Conservation (phyloP, 495 filamentous ascomycete species). For the Podospora appendiculata region DNA sequence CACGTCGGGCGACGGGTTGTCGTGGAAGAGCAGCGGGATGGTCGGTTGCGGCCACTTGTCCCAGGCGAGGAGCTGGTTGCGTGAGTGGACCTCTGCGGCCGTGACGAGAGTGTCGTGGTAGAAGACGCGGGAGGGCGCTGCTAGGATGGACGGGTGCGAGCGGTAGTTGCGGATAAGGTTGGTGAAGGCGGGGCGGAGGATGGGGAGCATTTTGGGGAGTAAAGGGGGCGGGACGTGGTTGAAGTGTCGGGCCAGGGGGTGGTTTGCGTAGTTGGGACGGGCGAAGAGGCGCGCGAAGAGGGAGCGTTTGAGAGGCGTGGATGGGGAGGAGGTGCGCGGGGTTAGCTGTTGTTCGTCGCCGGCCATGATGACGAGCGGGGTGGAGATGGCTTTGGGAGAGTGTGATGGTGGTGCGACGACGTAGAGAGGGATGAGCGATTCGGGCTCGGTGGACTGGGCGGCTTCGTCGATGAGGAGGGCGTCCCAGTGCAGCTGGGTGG, state of each 20-base stretch:
- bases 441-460: constrained; percentile 49
- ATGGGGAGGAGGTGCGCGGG: constrained; percentile 35
- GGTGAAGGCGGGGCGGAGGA: constrained; percentile 40
- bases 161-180: constrained; percentile 54
- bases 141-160: constrained; percentile 49
- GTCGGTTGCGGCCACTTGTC: constrained; percentile 32
- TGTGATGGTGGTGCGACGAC: constrained; percentile 42
- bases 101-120: constrained; percentile 47
- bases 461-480: constrained; percentile 51
- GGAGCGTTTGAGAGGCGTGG: constrained; percentile 33
- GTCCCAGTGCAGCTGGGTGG: constrained; percentile 38
- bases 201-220: constrained; percentile 11
- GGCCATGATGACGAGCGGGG: constrained; percentile 45
- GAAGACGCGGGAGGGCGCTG: constrained; percentile 44
- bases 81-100: constrained; percentile 24
- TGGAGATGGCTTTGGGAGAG: constrained; percentile 17
- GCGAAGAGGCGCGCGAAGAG: constrained; percentile 45
- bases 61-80: constrained; percentile 31
- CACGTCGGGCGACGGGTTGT: constrained; percentile 39
- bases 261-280: constrained; percentile 36
- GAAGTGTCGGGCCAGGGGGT: constrained; percentile 37
- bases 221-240: constrained; percentile 4
- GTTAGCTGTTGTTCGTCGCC: constrained; percentile 49
- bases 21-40: constrained; percentile 44
- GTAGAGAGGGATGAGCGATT: constrained; percentile 39